Evolutionary conservation across 129 eudicot species (phyloP).

Genomic region (Arctium minus): DNA sequence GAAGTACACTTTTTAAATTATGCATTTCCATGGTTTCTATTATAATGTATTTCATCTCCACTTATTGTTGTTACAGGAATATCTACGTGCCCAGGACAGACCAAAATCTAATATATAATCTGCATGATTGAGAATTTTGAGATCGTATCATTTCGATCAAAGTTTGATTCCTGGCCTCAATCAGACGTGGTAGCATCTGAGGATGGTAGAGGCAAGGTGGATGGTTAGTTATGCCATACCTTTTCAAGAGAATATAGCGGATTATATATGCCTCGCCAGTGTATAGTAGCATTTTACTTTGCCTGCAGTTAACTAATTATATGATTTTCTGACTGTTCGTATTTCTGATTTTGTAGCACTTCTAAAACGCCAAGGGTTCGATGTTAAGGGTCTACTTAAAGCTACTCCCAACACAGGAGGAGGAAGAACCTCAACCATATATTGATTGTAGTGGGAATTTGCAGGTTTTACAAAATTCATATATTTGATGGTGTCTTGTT

Average conservation of each 20-base stretch:
- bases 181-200: conserved; percentile 51
- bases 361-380: conserved; percentile 76
- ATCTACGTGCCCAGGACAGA: conserved; percentile 52
- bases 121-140: conserved; percentile 80
- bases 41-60: background rate
- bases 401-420: conserved; percentile 45
- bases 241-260: background rate
- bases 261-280: background rate
- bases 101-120: conserved; percentile 53
- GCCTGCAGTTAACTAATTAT: background rate
- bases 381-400: conserved; percentile 84
- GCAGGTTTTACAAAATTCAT: conserved; percentile 46
- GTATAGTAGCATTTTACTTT: background rate
- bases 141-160: conserved; percentile 57
- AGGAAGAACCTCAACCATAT: conserved; percentile 69
- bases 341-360: conserved; percentile 53
- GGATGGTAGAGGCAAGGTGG: conserved; percentile 94
- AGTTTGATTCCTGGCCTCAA: conserved; percentile 76
- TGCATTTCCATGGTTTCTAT: conserved; percentile 4
- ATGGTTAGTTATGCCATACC: conserved; percentile 53
- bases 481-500: background rate
- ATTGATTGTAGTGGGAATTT: conserved; percentile 89
- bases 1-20: conserved; percentile 45
- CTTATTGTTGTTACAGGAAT: conserved; percentile 42
- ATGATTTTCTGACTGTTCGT: background rate